Conservation (phyloP, 371 early-diverging fungal species). For the Apophysomyces ossiformis region DNA sequence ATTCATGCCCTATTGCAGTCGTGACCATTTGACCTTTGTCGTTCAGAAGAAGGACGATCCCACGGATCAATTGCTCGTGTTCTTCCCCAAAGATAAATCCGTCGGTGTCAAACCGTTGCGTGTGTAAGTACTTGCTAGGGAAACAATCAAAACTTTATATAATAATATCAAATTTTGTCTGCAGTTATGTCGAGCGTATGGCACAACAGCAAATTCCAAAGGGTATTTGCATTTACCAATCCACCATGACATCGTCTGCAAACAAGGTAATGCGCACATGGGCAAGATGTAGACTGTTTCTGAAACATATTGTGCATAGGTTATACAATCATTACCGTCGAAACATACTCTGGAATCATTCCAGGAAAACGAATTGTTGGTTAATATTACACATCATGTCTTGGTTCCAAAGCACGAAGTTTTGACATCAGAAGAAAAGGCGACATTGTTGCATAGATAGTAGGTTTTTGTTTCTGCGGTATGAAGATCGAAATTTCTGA, state of each 20-base stretch:
- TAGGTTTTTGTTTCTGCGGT: constrained; percentile 43
- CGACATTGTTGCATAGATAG: constrained; percentile 91
- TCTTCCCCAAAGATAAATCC: constrained; percentile 90
- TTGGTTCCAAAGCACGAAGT: constrained; percentile 97
- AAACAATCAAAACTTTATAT: not conserved
- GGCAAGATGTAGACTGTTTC: not conserved
- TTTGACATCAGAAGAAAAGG: constrained; percentile 90
- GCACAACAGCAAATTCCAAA: constrained; percentile 78
- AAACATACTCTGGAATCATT: constrained; percentile 94
- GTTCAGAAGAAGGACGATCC: constrained; percentile 85
- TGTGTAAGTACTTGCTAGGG: constrained; percentile 59
- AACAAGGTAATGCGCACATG: constrained; percentile 64
- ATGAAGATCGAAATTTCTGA: not conserved
- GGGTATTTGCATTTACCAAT: constrained; percentile 86
- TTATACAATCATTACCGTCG: constrained; percentile 66
- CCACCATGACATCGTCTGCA: constrained; percentile 88
- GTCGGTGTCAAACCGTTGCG: constrained; percentile 93
- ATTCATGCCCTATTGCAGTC: constrained; percentile 50
- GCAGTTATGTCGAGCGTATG: constrained; percentile 85
- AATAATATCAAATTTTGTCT: not conserved
- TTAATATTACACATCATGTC: constrained; percentile 98
- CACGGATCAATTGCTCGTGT: constrained; percentile 86
- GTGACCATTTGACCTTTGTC: constrained; percentile 82
- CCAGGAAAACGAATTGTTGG: constrained; percentile 93
- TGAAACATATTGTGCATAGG: constrained; percentile 31